Conservation (phyloP, 768 basidiomycete genomes). For the Leccinum broughii region DNA sequence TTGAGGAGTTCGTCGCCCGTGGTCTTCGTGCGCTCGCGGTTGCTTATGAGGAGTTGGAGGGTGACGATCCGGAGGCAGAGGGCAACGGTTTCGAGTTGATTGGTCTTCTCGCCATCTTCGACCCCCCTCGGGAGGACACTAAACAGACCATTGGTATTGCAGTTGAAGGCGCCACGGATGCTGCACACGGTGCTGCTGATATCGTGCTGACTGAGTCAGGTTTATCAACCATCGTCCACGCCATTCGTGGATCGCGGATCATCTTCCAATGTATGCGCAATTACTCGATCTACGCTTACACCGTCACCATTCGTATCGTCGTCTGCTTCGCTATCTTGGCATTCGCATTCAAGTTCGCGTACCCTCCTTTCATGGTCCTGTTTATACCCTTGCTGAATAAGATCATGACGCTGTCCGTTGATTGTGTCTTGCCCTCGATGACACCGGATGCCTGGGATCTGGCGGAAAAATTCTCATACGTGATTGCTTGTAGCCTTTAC, state of each 20-base stretch:
- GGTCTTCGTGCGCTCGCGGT: no score
- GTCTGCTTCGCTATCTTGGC: conserved; percentile 95
- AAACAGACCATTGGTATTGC: conserved; percentile 99
- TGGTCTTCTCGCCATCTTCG: conserved; percentile 96
- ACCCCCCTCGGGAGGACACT: conserved; percentile 96
- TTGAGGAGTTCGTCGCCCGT: no score
- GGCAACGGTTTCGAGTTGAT: conserved; percentile 98
- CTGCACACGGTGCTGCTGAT: conserved; percentile 97
- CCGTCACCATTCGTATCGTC: conserved; percentile 98
- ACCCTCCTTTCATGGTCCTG: conserved; percentile 99
- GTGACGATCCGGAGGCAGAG: conserved; percentile 78
- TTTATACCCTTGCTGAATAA: conserved; percentile 85
- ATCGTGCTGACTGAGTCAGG: conserved; percentile 98
- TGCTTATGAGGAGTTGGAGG: conserved; percentile 90
- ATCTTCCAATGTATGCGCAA: conserved; percentile 99
- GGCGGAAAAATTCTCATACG: no score
- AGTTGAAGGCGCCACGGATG: conserved; percentile 98
- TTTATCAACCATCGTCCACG: conserved; percentile 98
- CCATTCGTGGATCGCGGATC: conserved; percentile 96
- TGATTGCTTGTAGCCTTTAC: no score
- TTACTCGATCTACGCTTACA: conserved; percentile 96
- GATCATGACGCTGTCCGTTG: no score
- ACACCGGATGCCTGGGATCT: no score
- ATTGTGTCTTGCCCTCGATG: no score
- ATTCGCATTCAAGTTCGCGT: conserved; percentile 95